Base-by-base conservation (phyloP, 2,329 filamentous ascomycete species). In the Microthyrium microscopicum region DNA sequence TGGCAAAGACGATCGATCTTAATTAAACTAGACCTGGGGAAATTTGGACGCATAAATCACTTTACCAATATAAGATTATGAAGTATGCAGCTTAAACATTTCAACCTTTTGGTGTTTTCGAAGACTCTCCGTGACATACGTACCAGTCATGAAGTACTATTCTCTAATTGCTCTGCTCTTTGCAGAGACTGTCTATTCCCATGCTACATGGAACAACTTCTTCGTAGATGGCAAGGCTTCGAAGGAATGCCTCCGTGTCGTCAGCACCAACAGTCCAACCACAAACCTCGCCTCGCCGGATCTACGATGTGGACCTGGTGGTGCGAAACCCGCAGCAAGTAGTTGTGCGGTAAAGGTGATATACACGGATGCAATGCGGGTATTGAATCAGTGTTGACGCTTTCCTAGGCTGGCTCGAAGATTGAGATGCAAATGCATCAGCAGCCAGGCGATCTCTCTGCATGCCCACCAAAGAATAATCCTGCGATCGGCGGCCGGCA, bases 341-440 rank as follows among this genome's bases (percentile, higher is more conserved):
- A 8, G 46, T 49, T 11, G 51, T 56, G 3, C 26, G 8, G 15
- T 33, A 4, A 33, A 20, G 6, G 15, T 20, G 28, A 29, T 9
- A n/a, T 29, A 12, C 7, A 7, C 31, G 8, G 12, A 7, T 22
- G 7, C 7, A 64, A 42, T 68, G 64, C 44, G 8, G 8, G 7
- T 8, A 8, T 9, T 8, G 8, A 25, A 18, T 9, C 21, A 25
- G 9, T 20, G 17, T 15, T 31, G 19, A 31, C 29, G 8, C 9
- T 9, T 31, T 7, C 8, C 20, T 48, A 50, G 20, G 62, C 62
- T 16, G 41, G 41, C 24, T 35, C 36, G 21, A 62, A 53, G 1
- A 58, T 70, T 11, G 68, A 66, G 0, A 55, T 70, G 5, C 68
- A 71, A 49, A 71, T 72, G 63, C 67, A 72, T 51, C 60, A 62